Conservation (phyloP, 1,139 yeast species). For the Candida tunisiensis region DNA sequence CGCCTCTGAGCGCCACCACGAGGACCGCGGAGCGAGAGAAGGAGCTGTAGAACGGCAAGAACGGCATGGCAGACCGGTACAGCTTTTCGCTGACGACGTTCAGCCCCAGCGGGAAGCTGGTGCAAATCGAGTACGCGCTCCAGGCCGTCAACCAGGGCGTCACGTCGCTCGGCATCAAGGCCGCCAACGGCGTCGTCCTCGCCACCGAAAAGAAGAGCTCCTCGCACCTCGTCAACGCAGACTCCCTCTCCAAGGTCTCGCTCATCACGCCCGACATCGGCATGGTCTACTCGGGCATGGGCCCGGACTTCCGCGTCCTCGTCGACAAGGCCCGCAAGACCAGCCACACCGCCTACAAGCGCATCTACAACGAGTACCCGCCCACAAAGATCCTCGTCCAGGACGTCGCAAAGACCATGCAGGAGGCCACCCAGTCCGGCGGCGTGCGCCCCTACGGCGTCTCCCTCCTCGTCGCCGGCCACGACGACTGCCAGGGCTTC, state of each 20-base stretch:
- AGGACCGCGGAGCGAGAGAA: background rate
- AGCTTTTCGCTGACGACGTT: conserved; percentile 93
- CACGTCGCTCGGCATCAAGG: conserved; percentile 86
- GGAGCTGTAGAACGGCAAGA: background rate
- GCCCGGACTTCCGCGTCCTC: conserved; percentile 92
- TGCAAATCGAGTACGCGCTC: conserved; percentile 94
- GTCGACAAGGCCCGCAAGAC: conserved; percentile 88
- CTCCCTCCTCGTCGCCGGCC: conserved; percentile 83
- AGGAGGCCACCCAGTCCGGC: conserved; percentile 95
- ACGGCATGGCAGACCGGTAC: conserved; percentile 86
- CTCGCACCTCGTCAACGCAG: conserved; percentile 61
- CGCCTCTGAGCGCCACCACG: too few relatives aligned
- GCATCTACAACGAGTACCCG: conserved; percentile 91
- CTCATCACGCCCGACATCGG: conserved; percentile 90
- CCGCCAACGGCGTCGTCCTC: conserved; percentile 83
- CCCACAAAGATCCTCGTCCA: conserved; percentile 91
- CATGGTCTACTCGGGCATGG: conserved; percentile 97
- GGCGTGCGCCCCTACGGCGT: conserved; percentile 99
- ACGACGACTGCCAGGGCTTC: conserved; percentile 68
- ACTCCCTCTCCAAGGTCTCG: conserved; percentile 64
- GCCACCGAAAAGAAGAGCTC: conserved; percentile 92
- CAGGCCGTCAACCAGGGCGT: conserved; percentile 98
- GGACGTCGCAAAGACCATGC: conserved; percentile 92
- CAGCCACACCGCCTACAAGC: conserved; percentile 84
- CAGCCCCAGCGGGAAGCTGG: conserved; percentile 68